Evolutionary conservation across 495 filamentous ascomycete genomes (phyloP), one percentile per base, ranked within the genome.

Genomic region (Achaetomiella virescens): DNA sequence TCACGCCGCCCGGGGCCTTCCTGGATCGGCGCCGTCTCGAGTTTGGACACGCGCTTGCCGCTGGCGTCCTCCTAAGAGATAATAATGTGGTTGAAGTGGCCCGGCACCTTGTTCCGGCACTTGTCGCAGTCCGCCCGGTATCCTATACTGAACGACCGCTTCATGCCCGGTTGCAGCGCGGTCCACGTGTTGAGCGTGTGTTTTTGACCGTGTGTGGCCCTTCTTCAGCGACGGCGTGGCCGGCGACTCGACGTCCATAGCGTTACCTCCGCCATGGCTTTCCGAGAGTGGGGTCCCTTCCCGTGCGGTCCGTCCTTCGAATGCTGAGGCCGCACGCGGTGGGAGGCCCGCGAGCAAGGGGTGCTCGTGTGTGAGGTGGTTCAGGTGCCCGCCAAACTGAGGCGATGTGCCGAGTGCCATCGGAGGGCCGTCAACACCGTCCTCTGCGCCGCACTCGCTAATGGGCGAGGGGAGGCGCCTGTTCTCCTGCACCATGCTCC

Each of bases 11-110:
- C 9, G 27, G 27, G 5, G 27, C 27, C 9, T 9, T 31, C 27
- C 4, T 4, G 27, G 5, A 31, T 9, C 27, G 27, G 25, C 7
- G 44, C 44, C 10, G 21, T 35, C 50, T 62, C 63, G 7, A 61
- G 25, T 8, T 12, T 25, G 35, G 56, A 61, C 14, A 25, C 9
- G 12, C 17, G 14, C 12, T 25, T 20, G 2, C 56, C 64, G 20
- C 45, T 17, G 10, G 18, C 42, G 22, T 63, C 66, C 25, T 65
- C 36, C 73, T 78, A 79, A 20, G 76, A 79, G 25, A 79, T 68
- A 36, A 89, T 81, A 44, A 92, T 90, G 70, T 96, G 90, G 62
- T 85, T 91, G 61, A 91, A 92, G 68, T 96, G 90, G 0, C 90
- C 90, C 0, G 89, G 90, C 27, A 92, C 85, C 68, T 83, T 86